Base-by-base conservation (phyloP, 352 stramenopile species). In the Pythium rhizo-oryzae region DNA sequence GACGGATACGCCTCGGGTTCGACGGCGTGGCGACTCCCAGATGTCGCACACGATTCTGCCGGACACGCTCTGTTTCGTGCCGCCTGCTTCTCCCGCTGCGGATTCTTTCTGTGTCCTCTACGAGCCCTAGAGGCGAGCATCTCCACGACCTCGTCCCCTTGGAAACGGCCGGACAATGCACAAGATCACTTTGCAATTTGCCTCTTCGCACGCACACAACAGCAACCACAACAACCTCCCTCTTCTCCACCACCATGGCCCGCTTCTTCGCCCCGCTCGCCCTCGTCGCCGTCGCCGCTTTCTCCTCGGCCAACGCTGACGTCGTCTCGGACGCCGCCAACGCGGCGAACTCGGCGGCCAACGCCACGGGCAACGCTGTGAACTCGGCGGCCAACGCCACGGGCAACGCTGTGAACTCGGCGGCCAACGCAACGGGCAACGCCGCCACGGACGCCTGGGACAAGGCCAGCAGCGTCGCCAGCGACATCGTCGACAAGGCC, bases 121-220 rank as follows among this genome's bases (percentile, higher is more conserved):
- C 41, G n/a, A n/a, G n/a, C n/a, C n/a, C n/a, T n/a, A n/a, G n/a
- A n/a, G n/a, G n/a, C n/a, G n/a, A n/a, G n/a, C n/a, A n/a, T n/a
- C n/a, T n/a, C n/a, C n/a, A n/a, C n/a, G n/a, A n/a, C n/a, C n/a
- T n/a, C n/a, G n/a, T n/a, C n/a, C n/a, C n/a, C n/a, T n/a, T n/a
- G n/a, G n/a, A n/a, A n/a, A 7, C 12, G 41, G 18, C 12, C 8
- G 12, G 8, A n/a, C 4, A 6, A 8, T 9, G 41, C 41, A n/a
- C 8, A 16, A 16, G 41, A 49, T 72, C 66, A 72, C 30, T 72
- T 53, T 60, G 19, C 66, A 67, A 68, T 59, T 60, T 71, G 39
- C 65, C n/a, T 46, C 33, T 49, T 21, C 41, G n/a, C n/a, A n/a
- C n/a, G n/a, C n/a, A n/a, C n/a, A n/a, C n/a, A n/a, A n/a, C n/a